Conservation (phyloP, 2,329 filamentous ascomycete genomes). For the Fusarium sp. region DNA sequence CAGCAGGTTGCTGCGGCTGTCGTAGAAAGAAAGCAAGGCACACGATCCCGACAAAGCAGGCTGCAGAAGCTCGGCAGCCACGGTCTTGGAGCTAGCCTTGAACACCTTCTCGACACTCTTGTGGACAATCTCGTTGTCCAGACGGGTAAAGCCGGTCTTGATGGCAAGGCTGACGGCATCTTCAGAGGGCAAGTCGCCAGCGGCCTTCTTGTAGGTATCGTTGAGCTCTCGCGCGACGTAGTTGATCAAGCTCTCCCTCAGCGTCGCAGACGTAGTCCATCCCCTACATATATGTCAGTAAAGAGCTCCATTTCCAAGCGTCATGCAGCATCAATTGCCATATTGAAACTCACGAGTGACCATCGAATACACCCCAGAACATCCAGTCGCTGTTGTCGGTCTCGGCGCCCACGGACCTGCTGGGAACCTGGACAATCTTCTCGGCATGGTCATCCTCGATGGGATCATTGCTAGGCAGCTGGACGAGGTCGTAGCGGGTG, state of each 20-base stretch:
- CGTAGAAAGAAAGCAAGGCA: conserved; percentile 96
- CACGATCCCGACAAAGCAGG: conserved; percentile 98
- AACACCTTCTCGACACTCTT: conserved; percentile 93
- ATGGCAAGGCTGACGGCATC: conserved; percentile 92
- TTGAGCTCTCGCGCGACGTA: conserved; percentile 96
- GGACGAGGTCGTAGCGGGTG: conserved; percentile 93
- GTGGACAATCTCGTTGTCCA: conserved; percentile 96
- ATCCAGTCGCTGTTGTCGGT: conserved; percentile 89
- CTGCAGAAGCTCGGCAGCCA: conserved; percentile 91
- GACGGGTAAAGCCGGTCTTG: conserved; percentile 88
- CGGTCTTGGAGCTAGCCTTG: conserved; percentile 89
- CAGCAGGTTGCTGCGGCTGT: conserved; percentile 87
- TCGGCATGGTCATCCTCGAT: conserved; percentile 99
- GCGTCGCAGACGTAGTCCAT: conserved; percentile 97
- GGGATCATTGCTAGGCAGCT: conserved; percentile 95
- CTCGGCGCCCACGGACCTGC: conserved; percentile 60
- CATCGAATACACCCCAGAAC: conserved; percentile 99
- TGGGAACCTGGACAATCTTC: conserved; percentile 94
- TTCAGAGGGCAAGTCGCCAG: conserved; percentile 76
- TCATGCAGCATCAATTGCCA: not conserved
- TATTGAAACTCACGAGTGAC: conserved; percentile 80
- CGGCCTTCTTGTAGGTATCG: conserved; percentile 85
- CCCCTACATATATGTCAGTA: conserved; percentile 70
- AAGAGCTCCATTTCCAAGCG: not conserved
- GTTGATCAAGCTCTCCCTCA: conserved; percentile 91